These are phyloP conservation scores for Myriosclerotinia duriaeana DNA, from an alignment of 2,329 filamentous ascomycete species.

Conservation along the genomic window DNA sequence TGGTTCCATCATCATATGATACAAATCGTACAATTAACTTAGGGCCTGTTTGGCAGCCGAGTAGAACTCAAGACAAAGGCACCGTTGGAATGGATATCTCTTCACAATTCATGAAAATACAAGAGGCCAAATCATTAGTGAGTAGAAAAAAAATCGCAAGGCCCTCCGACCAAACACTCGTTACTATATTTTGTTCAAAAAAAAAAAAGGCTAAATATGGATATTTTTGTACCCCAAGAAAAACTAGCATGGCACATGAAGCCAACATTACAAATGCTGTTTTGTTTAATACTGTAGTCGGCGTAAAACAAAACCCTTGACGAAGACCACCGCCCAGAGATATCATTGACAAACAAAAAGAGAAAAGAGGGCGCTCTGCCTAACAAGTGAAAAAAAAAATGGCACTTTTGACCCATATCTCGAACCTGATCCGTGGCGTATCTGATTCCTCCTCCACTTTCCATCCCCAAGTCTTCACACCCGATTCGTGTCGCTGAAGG, in stretches of 20 bases:
- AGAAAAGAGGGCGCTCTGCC: conserved; percentile 25
- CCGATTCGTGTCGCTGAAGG: neutral
- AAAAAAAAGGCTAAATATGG: conserved; percentile 9
- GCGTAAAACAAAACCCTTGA: conserved; percentile 7
- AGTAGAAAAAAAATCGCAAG: neutral
- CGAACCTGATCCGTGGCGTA: conserved; percentile 30
- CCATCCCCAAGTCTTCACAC: conserved; percentile 4
- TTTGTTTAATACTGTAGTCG: conserved; percentile 16
- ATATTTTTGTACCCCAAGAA: conserved; percentile 27
- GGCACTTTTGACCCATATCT: conserved; percentile 31
- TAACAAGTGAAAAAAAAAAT: conserved; percentile 30
- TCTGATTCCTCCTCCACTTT: conserved; percentile 30
- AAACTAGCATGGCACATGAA: conserved; percentile 25
- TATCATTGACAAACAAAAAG: conserved; percentile 27
- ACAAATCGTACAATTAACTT: no score
- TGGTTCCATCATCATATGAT: no score
- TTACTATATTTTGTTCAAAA: conserved; percentile 15
- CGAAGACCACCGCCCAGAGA: conserved; percentile 24
- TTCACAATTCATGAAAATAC: neutral
- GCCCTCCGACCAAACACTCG: conserved; percentile 6
- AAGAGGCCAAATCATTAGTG: neutral
- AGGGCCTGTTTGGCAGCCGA: no score
- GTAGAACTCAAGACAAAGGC: neutral
- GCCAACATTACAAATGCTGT: conserved; percentile 37
- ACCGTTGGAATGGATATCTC: neutral